Conservation (phyloP, 768 basidiomycete genomes). For the Boletus patriciae region DNA sequence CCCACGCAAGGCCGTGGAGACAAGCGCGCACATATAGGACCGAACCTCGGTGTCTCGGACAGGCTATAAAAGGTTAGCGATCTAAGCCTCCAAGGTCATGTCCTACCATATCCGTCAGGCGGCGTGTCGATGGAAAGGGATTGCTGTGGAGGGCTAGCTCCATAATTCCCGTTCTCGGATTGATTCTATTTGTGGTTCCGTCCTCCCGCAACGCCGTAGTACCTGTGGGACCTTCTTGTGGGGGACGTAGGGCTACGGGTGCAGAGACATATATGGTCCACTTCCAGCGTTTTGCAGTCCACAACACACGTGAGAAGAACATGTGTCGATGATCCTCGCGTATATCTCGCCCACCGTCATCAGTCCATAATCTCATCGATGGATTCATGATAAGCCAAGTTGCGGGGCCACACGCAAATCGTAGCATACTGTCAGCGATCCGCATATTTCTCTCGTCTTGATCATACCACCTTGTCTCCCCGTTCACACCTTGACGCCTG, state of each 20-base stretch:
- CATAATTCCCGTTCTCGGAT: conserved; percentile 18
- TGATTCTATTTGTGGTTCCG: background rate
- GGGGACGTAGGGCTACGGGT: conserved; percentile 20
- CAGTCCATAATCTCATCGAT: conserved; percentile 23
- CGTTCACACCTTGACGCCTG: conserved; percentile 13
- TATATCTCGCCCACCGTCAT: conserved; percentile 11
- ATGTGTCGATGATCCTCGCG: conserved; percentile 12
- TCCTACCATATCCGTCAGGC: conserved; percentile 16
- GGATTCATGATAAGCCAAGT: conserved; percentile 7
- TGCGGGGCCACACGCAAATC: background rate
- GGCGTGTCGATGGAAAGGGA: conserved; percentile 19
- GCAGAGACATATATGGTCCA: background rate
- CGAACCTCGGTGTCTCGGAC: conserved; percentile 11
- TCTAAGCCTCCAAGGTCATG: background rate
- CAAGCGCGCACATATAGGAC: background rate
- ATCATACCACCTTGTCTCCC: conserved; percentile 8
- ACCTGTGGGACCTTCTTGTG: conserved; percentile 7
- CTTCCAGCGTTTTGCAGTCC: background rate
- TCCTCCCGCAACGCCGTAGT: background rate
- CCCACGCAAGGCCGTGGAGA: conserved; percentile 9
- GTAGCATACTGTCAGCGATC: conserved; percentile 16
- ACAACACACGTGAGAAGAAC: conserved; percentile 4
- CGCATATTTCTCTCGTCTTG: conserved; percentile 9
- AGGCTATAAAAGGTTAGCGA: background rate
- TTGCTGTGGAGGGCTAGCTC: conserved; percentile 15